Evolutionary conservation across 805 yeast species (phyloP).

Genomic region (Lachancea dasiensis): DNA sequence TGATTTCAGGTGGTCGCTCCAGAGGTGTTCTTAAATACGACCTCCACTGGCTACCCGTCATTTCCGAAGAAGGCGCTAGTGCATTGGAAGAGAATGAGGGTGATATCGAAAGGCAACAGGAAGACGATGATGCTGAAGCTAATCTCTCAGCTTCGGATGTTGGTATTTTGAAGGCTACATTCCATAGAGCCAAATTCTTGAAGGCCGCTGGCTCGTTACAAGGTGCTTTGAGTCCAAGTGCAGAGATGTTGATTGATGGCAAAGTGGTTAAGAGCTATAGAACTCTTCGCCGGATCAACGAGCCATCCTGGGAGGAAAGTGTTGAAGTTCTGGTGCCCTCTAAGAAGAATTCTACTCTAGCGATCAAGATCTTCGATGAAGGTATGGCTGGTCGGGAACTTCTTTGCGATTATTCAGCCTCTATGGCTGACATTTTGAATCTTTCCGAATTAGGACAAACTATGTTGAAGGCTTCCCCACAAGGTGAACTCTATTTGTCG

Average conservation of each 20-base stretch:
- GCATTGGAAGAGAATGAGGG: constrained; percentile 20
- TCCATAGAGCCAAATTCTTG: constrained; percentile 56
- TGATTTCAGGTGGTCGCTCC: constrained; percentile 39
- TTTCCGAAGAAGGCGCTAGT: constrained; percentile 4
- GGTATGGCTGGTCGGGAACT: constrained; percentile 40
- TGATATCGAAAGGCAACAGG: constrained; percentile 10
- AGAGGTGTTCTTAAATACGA: constrained; percentile 60
- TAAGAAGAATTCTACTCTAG: constrained; percentile 50
- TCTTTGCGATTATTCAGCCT: constrained; percentile 46
- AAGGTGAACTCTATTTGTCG: constrained; percentile 48
- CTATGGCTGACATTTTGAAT: constrained; percentile 43
- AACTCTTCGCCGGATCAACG: constrained; percentile 59
- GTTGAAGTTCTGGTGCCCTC: constrained; percentile 58
- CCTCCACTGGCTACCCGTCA: constrained; percentile 36
- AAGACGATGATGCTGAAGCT: constrained; percentile 28
- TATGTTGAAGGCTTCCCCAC: constrained; percentile 45
- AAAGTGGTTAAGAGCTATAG: constrained; percentile 52
- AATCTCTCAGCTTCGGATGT: constrained; percentile 52
- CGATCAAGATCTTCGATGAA: constrained; percentile 55
- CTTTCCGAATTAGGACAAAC: constrained; percentile 43
- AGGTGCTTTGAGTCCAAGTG: constrained; percentile 51
- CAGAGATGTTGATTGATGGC: constrained; percentile 56
- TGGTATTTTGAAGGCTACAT: constrained; percentile 61
- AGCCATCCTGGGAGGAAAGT: constrained; percentile 64
- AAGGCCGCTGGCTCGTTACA: constrained; percentile 46